phyloP scores from a whole-genome alignment of 2,329 filamentous ascomycete species.

The Fusarium coffeatum region DNA sequence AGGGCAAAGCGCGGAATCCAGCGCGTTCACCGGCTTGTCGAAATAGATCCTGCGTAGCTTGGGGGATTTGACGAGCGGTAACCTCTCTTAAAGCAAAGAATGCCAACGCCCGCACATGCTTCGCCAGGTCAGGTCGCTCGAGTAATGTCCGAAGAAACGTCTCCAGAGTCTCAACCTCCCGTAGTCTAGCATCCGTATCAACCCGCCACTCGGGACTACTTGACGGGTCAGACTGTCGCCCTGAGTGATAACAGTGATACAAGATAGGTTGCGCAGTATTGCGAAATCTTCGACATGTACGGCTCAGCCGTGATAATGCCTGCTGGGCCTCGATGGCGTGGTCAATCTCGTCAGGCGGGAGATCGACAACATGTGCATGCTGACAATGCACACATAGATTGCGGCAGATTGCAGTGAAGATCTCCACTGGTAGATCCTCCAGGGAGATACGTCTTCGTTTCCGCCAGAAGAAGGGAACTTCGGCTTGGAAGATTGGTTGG shows the following conservation, averaged over 20 bases:
- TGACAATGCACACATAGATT: slow-evolving; percentile 46
- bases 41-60: slow-evolving; percentile 41
- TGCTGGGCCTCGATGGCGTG: slow-evolving; percentile 41
- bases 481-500: slow-evolving; percentile 19
- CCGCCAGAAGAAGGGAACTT: slow-evolving; percentile 22
- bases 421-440: slow-evolving; percentile 42
- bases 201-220: slow-evolving; percentile 28
- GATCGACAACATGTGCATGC: slow-evolving; percentile 43
- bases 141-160: slow-evolving; percentile 43
- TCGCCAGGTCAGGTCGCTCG: slow-evolving; percentile 42
- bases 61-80: slow-evolving; percentile 19
- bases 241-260: slow-evolving; percentile 45
- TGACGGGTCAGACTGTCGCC: slow-evolving; percentile 28
- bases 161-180: slow-evolving; percentile 38
- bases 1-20: slow-evolving; percentile 41
- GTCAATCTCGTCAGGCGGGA: slow-evolving; percentile 40
- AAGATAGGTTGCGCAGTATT: slow-evolving; percentile 41
- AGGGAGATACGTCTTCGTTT: slow-evolving; percentile 36
- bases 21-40: slow-evolving; percentile 43
- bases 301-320: slow-evolving; percentile 44
- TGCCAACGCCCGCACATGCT: slow-evolving; percentile 41
- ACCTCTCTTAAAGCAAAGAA: slow-evolving; percentile 41
- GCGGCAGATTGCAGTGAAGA: slow-evolving; percentile 44
- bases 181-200: slow-evolving; percentile 17
- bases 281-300: slow-evolving; percentile 43